Conservation (phyloP, 2,329 filamentous ascomycete species). For the Exophiala phaeomuriformis region DNA sequence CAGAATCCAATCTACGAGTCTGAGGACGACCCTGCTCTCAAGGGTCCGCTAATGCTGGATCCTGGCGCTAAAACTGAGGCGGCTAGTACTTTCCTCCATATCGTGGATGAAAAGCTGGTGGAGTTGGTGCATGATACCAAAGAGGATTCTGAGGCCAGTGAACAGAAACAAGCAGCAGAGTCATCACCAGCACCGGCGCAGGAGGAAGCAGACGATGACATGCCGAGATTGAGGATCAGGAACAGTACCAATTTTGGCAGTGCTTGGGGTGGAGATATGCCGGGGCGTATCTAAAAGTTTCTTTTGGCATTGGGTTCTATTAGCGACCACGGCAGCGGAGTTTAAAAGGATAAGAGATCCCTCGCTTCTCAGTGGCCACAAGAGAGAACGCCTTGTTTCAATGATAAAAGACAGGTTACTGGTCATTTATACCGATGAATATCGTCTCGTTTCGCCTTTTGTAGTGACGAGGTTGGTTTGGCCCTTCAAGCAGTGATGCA, state of each 20-base stretch:
- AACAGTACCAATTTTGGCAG: constrained; percentile 44
- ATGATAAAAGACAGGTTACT: too few relatives aligned
- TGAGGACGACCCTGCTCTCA: constrained; percentile 39
- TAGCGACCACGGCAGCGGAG: constrained; percentile 8
- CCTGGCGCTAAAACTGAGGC: constrained; percentile 37
- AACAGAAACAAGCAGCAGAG: constrained; percentile 27
- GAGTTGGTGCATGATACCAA: constrained; percentile 31
- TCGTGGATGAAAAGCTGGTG: constrained; percentile 39
- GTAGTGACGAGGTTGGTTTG: too few relatives aligned
- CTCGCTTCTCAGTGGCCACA: neutral
- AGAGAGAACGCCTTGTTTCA: neutral
- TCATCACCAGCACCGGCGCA: constrained; percentile 31
- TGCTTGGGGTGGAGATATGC: constrained; percentile 35
- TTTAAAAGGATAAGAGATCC: neutral
- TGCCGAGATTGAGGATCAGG: constrained; percentile 35
- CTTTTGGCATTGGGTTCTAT: neutral
- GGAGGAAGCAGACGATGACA: constrained; percentile 19
- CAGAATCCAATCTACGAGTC: constrained; percentile 25
- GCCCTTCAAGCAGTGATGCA: too few relatives aligned
- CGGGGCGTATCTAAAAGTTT: constrained; percentile 10
- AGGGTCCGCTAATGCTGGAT: constrained; percentile 38
- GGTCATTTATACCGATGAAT: too few relatives aligned
- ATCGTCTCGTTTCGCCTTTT: too few relatives aligned
- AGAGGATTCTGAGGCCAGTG: constrained; percentile 13
- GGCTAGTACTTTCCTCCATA: constrained; percentile 35